Base-by-base conservation (phyloP, 75 land plant species). In the Picea glauca region DNA sequence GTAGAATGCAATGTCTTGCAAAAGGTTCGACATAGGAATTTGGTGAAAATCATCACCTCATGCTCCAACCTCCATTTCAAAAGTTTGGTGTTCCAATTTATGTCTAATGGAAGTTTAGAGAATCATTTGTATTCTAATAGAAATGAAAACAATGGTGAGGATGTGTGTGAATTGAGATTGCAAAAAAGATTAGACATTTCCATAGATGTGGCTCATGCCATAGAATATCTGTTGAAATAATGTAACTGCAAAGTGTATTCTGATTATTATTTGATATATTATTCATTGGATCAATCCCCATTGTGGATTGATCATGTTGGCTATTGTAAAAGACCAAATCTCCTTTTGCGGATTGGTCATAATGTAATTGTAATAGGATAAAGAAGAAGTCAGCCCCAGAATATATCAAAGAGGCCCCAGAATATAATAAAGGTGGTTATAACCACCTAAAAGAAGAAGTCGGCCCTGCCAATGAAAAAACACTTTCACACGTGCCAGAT, bases 21-120 rank as follows among this genome's bases (percentile, higher is more conserved):
- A 6, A 81, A 78, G 59, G 76, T 85, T 72, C 78, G 70, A 84
- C 83, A 81, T 63, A 67, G 31, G 18, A 85, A 85, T 63, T 58
- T 85, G 57, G 80, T 78, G 21, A 83, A 80, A 8, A 40, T 85
- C 26, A 65, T 85, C 11, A 78, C 77, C 13, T 72, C 65, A 77
- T 85, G 86, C 50, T 81, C 72, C 26, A 80, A 64, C 21, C 77
- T 72, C 33, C 79, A 77, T 67, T 38, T 72, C 50, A 81, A 81
- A 77, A 75, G 77, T 46, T 77, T 85, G 0, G 84, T 85, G 26
- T 81, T 80, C 58, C 80, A 78, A 50, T 85, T 74, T 78, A 81
- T 85, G 84, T 76, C 64, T 17, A 78, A 85, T 58, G 84, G 84
- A 11, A 78, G 73, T 31, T 70, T 85, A 7, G 86, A 85, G 20